Evolutionary conservation across 805 yeast genomes (phyloP), one percentile per base, ranked within the genome.

Genomic region (Barnettozyma populi): DNA sequence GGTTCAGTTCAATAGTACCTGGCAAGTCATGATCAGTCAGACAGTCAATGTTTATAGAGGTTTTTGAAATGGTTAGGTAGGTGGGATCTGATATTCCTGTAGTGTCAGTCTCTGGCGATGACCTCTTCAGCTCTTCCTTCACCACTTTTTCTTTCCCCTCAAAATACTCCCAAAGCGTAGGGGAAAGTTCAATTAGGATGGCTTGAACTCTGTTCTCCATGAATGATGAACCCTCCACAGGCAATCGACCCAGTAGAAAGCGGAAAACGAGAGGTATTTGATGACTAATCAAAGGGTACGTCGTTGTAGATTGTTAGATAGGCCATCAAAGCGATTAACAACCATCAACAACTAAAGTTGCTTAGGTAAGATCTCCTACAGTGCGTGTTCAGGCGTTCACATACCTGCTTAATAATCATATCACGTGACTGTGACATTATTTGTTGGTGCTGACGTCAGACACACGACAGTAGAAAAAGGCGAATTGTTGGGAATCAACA

Each of bases 401-500:
- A n/a, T n/a, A n/a, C n/a, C 32, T 29, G 32, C 16, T 29, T 29
- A 11, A 11, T 13, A 29, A 29, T 5, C 32, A 8, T 4, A 3
- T n/a, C n/a, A 29, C 32, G 32, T 29, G 32, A 29, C 32, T 14
- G 11, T 29, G 16, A 29, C 32, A 5, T 29, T 29, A 29, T 35
- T 40, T 40, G 43, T 40, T 25, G 43, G 35, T 23, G 35, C 43
- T 40, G 43, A 25, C 43, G 43, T 40, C 32, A 40, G 35, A 25
- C 35, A n/a, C n/a, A 37, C 37, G 37, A 35, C 37, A 35, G 19
- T 35, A 19, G 37, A 35, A 16, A 35, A 35, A 18, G 18, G n/a
- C 19, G 40, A 27, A 35, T 46, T 46, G 49, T 46, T 46, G 49
- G 49, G 49, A 46, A 46, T 46, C 49, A 46, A 46, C 49, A 46